phyloP scores from a whole-genome alignment of 352 stramenopile species.

The Phytophthora nicotianae region DNA sequence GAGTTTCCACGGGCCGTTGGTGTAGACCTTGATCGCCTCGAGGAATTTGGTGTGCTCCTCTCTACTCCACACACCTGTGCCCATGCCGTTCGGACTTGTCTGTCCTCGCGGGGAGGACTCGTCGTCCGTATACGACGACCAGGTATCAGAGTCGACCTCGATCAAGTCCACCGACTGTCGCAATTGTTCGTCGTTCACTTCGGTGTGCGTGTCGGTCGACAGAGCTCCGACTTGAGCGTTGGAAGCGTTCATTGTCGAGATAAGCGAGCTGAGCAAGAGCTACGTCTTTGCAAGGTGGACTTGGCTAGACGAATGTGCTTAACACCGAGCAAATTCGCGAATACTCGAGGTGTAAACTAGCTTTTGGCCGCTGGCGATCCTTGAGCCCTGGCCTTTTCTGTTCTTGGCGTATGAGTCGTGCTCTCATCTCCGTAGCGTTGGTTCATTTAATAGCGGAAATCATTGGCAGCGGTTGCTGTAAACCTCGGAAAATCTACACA shows the following conservation, averaged over 20 bases:
- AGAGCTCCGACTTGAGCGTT: conserved; percentile 12
- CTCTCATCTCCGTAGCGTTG: conserved; percentile 25
- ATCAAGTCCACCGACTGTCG: conserved; percentile 6
- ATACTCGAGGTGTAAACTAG: conserved; percentile 1
- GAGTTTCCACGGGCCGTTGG: conserved; percentile 70
- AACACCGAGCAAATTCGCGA: conserved; percentile 30
- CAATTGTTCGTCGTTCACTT: conserved; percentile 16
- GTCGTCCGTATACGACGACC: conserved; percentile 29
- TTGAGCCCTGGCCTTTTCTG: conserved; percentile 1
- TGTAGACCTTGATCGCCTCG: conserved; percentile 74
- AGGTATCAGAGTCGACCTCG: conserved; percentile 22
- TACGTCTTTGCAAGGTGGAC: conserved; percentile 5
- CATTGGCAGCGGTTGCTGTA: conserved; percentile 5
- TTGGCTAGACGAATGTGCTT: conserved; percentile 11
- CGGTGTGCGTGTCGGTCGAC: not conserved
- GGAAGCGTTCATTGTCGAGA: conserved; percentile 22
- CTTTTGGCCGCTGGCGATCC: not conserved
- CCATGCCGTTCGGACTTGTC: conserved; percentile 24
- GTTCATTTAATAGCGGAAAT: conserved; percentile 29
- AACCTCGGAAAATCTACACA: conserved; percentile 10
- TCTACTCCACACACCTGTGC: conserved; percentile 60
- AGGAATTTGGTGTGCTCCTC: conserved; percentile 76
- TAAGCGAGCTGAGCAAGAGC: not conserved
- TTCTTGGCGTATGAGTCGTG: not conserved
- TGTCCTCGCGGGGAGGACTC: conserved; percentile 22